phyloP scores from a whole-genome alignment of 306 rosid genomes.

The Carpinus viminea region DNA sequence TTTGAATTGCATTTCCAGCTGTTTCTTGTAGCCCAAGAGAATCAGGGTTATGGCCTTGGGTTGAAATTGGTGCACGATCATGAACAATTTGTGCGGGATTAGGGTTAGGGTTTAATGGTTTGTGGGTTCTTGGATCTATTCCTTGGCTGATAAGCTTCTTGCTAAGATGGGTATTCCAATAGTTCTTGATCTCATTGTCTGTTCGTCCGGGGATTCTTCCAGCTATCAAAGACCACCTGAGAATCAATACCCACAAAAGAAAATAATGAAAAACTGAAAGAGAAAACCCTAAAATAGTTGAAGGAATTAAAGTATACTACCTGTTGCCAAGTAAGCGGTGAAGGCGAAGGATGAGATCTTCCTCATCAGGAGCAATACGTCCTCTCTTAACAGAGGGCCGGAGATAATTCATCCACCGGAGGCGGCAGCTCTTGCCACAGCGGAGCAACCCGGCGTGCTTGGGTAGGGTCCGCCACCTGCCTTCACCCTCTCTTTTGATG shows the following conservation, averaged over 20 bases:
- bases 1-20: neutral
- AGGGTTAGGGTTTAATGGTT: conserved; percentile 47
- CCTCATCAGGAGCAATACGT: conserved; percentile 85
- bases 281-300: neutral
- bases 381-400: conserved; percentile 89
- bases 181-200: conserved; percentile 83
- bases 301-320: conserved; percentile 11
- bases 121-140: conserved; percentile 91
- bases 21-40: neutral
- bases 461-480: conserved; percentile 80
- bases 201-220: conserved; percentile 90
- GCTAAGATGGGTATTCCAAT: conserved; percentile 92
- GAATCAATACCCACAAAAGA: neutral
- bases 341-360: conserved; percentile 92
- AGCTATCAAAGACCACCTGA: conserved; percentile 90
- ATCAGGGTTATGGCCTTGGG: neutral
- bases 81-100: neutral
- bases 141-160: conserved; percentile 86
- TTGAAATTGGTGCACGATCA: neutral
- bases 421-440: conserved; percentile 91
- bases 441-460: conserved; percentile 73
- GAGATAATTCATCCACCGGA: conserved; percentile 94
- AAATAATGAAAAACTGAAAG: neutral
- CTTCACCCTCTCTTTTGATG: conserved; percentile 73
- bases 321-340: conserved; percentile 92